These are phyloP conservation scores for Kodamaea neixiangensis DNA, from an alignment of 805 yeast species.

Conservation along the genomic window DNA sequence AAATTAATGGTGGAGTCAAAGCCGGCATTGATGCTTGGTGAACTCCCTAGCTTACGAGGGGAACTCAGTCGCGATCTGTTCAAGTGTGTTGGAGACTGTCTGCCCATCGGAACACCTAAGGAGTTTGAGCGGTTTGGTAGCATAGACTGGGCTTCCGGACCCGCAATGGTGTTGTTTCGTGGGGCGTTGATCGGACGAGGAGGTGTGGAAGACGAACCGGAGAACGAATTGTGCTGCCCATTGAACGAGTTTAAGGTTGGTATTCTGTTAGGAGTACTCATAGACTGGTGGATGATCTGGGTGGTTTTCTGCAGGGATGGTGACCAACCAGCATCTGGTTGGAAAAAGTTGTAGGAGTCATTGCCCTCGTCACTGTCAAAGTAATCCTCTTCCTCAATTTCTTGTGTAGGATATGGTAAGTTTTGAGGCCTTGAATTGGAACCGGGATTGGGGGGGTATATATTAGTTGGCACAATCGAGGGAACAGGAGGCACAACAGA, in stretches of 20 bases:
- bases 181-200: background rate
- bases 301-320: background rate
- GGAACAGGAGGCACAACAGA: background rate
- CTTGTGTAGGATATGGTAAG: background rate
- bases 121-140: background rate
- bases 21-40: background rate
- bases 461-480: background rate
- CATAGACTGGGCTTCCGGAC: background rate
- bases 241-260: slow-evolving; percentile 9
- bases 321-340: background rate
- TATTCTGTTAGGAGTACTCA: slow-evolving; percentile 16
- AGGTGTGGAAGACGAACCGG: background rate
- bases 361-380: background rate
- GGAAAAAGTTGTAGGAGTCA: background rate
- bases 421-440: background rate
- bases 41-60: slow-evolving; percentile 3
- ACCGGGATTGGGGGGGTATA: background rate
- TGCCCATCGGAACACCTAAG: background rate
- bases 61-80: slow-evolving; percentile 8
- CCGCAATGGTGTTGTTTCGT: background rate
- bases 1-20: background rate
- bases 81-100: background rate
- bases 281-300: slow-evolving; percentile 10
- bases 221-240: background rate
- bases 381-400: background rate